Evolutionary conservation across 2,329 filamentous ascomycete genomes (phyloP).

Genomic region (Aspergillus uvarum): DNA sequence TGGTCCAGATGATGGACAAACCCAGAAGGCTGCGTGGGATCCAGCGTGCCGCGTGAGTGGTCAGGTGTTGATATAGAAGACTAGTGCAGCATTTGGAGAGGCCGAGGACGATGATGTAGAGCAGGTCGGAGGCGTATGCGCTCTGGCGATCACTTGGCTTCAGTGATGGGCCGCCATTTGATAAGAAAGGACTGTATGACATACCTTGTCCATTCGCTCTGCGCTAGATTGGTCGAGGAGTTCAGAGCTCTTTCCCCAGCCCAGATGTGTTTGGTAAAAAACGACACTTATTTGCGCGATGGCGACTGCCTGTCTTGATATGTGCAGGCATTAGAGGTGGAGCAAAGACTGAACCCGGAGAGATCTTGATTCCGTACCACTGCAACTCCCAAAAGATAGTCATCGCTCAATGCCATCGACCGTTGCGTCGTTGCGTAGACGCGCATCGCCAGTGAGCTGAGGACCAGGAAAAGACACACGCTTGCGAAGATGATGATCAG

Average conservation of each 20-base stretch:
- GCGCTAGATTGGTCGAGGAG: slow-evolving; percentile 18
- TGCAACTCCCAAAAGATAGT: slow-evolving; percentile 32
- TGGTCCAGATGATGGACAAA: slow-evolving; percentile 30
- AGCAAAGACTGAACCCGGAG: background rate
- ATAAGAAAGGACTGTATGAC: background rate
- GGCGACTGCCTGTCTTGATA: slow-evolving; percentile 30
- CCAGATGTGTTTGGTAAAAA: slow-evolving; percentile 38
- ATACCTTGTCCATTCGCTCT: slow-evolving; percentile 38
- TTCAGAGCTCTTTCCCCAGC: slow-evolving; percentile 38
- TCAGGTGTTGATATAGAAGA: slow-evolving; percentile 21
- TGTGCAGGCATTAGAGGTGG: background rate
- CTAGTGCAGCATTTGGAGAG: slow-evolving; percentile 42
- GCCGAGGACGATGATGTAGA: slow-evolving; percentile 43
- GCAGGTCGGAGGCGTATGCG: slow-evolving; percentile 41
- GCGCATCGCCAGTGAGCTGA: slow-evolving; percentile 42
- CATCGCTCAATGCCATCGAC: slow-evolving; percentile 33
- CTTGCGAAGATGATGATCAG: slow-evolving; percentile 43
- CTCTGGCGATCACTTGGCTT: slow-evolving; percentile 21
- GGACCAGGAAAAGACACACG: slow-evolving; percentile 38
- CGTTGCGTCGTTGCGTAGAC: slow-evolving; percentile 39
- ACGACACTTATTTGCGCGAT: slow-evolving; percentile 40
- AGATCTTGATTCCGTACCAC: background rate
- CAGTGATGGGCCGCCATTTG: no score
- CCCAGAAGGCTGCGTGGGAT: slow-evolving; percentile 27
- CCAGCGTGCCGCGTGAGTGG: slow-evolving; percentile 11